Conservation (phyloP, 345 rosid genomes). For the Salix arbutifolia region DNA sequence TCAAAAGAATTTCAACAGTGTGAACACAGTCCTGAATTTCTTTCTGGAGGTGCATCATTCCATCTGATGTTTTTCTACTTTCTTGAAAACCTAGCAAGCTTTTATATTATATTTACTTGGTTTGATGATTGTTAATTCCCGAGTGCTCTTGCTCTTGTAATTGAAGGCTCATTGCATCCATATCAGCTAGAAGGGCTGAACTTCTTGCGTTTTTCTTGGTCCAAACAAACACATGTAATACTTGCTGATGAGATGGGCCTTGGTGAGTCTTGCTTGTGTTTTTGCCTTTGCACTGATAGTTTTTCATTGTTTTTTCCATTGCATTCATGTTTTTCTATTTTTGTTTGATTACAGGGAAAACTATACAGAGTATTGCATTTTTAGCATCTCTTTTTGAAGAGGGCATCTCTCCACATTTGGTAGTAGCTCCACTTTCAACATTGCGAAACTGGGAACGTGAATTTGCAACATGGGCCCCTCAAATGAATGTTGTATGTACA, state of each 20-base stretch:
- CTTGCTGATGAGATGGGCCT: slow-evolving; percentile 99
- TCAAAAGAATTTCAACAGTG: slow-evolving; percentile 77
- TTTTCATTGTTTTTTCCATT: slow-evolving; percentile 4
- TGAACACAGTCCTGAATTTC: slow-evolving; percentile 83
- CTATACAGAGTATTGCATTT: slow-evolving; percentile 98
- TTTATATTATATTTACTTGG: slow-evolving; percentile 8
- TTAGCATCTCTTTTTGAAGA: slow-evolving; percentile 89
- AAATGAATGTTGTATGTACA: slow-evolving; percentile 89
- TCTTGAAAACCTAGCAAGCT: slow-evolving; percentile 1
- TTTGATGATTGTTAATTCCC: slow-evolving; percentile 18
- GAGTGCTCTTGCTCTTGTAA: slow-evolving; percentile 19
- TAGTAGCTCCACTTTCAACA: slow-evolving; percentile 99
- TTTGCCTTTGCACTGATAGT: background rate
- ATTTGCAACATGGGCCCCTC: slow-evolving; percentile 98
- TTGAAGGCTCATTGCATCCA: slow-evolving; percentile 86
- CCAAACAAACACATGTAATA: slow-evolving; percentile 93
- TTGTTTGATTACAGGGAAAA: slow-evolving; percentile 64
- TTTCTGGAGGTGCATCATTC: slow-evolving; percentile 69
- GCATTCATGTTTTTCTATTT: background rate
- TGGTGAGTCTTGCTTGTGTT: slow-evolving; percentile 45
- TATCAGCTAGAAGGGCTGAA: slow-evolving; percentile 98
- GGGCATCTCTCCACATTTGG: slow-evolving; percentile 64
- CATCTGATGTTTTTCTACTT: background rate
- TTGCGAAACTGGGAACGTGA: slow-evolving; percentile 98
- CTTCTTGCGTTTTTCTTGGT: slow-evolving; percentile 93